These are phyloP conservation scores for Parathielavia hyrcaniae DNA, from an alignment of 495 filamentous ascomycete genomes.

Conservation along the genomic window DNA sequence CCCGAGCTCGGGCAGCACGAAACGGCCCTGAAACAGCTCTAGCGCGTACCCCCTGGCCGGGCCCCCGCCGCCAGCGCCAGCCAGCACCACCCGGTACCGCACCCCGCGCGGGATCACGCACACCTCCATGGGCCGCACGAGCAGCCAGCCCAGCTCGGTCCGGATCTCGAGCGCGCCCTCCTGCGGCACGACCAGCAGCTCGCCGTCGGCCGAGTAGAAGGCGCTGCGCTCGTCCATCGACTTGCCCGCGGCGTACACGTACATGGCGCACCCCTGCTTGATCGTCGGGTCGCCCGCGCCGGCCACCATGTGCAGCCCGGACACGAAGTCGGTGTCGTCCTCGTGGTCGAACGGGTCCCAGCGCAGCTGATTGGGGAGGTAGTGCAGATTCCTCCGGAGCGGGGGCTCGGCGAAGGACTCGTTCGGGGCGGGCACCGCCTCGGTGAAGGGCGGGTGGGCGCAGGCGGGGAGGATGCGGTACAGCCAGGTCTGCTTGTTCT, in stretches of 20 bases:
- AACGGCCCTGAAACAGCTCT: constrained; percentile 82
- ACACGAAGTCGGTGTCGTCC: constrained; percentile 65
- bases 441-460: constrained; percentile 67
- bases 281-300: constrained; percentile 77
- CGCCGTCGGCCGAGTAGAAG: constrained; percentile 88
- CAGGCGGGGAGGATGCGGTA: constrained; percentile 84
- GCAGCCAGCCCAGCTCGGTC: constrained; percentile 73
- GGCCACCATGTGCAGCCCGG: constrained; percentile 68
- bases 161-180: constrained; percentile 79
- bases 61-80: constrained; percentile 53
- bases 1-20: constrained; percentile 76
- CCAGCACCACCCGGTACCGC: constrained; percentile 65
- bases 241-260: constrained; percentile 73
- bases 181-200: constrained; percentile 79
- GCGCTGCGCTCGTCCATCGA: constrained; percentile 69
- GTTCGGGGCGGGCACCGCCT: constrained; percentile 33
- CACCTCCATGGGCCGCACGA: constrained; percentile 87
- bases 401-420: constrained; percentile 10
- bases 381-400: constrained; percentile 47
- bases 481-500: constrained; percentile 92
- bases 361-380: constrained; percentile 81
- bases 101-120: constrained; percentile 81
- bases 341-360: constrained; percentile 87
- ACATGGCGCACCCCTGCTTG: constrained; percentile 75
- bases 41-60: constrained; percentile 77